Conservation (phyloP, 371 early-diverging fungal genomes). For the Mortierella sp. region DNA sequence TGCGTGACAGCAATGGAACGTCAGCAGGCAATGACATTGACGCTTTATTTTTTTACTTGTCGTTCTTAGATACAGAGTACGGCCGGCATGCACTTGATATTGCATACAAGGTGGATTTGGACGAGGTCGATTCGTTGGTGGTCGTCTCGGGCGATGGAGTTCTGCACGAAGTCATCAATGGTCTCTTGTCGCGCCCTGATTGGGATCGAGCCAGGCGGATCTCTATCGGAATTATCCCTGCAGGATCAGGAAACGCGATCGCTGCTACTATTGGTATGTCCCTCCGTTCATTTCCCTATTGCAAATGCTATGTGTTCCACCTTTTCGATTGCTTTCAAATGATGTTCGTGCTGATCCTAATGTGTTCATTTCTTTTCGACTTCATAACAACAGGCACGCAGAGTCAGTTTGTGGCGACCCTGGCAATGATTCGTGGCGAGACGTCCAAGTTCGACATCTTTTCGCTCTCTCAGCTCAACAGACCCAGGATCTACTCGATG, state of each 20-base stretch:
- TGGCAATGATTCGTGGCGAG: conserved; percentile 42
- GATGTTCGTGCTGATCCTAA: no score
- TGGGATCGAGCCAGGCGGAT: conserved; percentile 39
- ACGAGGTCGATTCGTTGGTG: conserved; percentile 69
- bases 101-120: conserved; percentile 67
- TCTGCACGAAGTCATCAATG: conserved; percentile 84
- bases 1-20: no score
- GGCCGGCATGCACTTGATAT: conserved; percentile 77
- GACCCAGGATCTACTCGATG: conserved; percentile 46
- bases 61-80: conserved; percentile 69
- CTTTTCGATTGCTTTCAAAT: not conserved
- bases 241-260: conserved; percentile 53
- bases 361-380: not conserved
- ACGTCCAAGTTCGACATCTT: conserved; percentile 48
- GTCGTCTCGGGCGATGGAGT: conserved; percentile 87
- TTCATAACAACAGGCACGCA: conserved; percentile 19
- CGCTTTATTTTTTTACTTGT: conserved; percentile 7
- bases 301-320: no score
- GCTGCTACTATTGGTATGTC: conserved; percentile 40
- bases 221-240: conserved; percentile 39
- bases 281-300: not conserved
- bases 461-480: conserved; percentile 38
- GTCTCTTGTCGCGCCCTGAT: conserved; percentile 76
- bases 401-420: conserved; percentile 28
- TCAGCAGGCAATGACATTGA: no score